Conservation (phyloP, 2,329 filamentous ascomycete genomes). For the Nigrospora sphaerica region DNA sequence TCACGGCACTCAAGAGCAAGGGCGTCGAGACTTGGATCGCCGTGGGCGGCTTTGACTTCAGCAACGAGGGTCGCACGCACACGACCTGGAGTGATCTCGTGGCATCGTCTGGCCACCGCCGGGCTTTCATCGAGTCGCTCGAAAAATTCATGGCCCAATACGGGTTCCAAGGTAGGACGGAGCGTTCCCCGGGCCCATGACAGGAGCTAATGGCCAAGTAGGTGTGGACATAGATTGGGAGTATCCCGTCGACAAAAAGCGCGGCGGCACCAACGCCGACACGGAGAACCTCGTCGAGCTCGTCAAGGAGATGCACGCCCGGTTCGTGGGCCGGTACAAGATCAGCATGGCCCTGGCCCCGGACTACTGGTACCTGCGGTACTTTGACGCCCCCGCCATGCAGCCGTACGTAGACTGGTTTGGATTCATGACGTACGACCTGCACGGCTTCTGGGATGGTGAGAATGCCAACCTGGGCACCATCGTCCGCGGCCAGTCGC, state of each 20-base stretch:
- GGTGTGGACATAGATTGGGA: constrained; percentile 42
- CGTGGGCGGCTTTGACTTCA: constrained; percentile 34
- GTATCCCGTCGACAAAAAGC: constrained; percentile 26
- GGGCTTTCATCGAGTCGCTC: too few relatives aligned
- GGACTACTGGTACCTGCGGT: constrained; percentile 29
- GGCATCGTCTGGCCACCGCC: too few relatives aligned
- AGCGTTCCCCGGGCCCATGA: too few relatives aligned
- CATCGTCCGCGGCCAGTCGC: constrained; percentile 29
- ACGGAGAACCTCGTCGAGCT: constrained; percentile 26
- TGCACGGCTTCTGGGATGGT: constrained; percentile 34
- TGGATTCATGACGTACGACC: constrained; percentile 31
- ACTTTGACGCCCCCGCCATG: constrained; percentile 28
- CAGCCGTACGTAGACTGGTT: constrained; percentile 29
- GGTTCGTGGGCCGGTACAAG: constrained; percentile 28
- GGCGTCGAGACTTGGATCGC: constrained; percentile 28
- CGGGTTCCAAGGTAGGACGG: too few relatives aligned
- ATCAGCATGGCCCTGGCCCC: constrained; percentile 29
- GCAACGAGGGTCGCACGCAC: constrained; percentile 22
- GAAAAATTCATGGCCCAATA: too few relatives aligned
- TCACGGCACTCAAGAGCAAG: constrained; percentile 22
- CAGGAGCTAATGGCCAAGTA: constrained; percentile 22
- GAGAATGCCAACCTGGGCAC: constrained; percentile 20
- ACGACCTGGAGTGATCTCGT: constrained; percentile 10
- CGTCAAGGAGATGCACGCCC: constrained; percentile 25
- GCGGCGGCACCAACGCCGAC: constrained; percentile 28